phyloP scores from a whole-genome alignment of 2,329 filamentous ascomycete species.

The Ophiocordyceps camponoti-floridani region DNA sequence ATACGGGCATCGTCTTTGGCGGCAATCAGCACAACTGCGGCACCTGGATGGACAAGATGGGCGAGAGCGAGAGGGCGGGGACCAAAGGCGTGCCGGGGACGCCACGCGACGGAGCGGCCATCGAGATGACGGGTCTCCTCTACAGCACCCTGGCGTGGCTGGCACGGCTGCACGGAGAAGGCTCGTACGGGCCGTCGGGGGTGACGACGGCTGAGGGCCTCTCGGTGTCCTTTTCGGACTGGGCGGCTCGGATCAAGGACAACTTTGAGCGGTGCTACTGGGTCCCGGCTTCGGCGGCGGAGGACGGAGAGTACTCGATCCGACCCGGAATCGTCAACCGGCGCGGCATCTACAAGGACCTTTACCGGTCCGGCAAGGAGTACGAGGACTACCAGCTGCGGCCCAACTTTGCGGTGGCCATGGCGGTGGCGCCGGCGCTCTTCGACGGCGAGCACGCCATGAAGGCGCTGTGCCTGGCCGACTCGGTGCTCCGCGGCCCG shows the following conservation, averaged over 20 bases:
- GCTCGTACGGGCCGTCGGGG: slow-evolving; percentile 53
- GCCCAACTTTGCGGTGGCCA: slow-evolving; percentile 85
- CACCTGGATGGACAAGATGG: slow-evolving; percentile 99
- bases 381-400: slow-evolving; percentile 97
- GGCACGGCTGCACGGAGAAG: slow-evolving; percentile 43
- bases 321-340: slow-evolving; percentile 69
- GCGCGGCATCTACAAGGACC: slow-evolving; percentile 92
- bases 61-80: slow-evolving; percentile 79
- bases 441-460: slow-evolving; percentile 69
- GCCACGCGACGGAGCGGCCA: slow-evolving; percentile 85
- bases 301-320: slow-evolving; percentile 65
- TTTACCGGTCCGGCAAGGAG: slow-evolving; percentile 85
- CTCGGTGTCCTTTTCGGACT: slow-evolving; percentile 52
- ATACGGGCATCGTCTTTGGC: slow-evolving; percentile 71
- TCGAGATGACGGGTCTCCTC: slow-evolving; percentile 85
- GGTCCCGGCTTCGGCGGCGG: slow-evolving; percentile 48
- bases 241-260: slow-evolving; percentile 61
- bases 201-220: slow-evolving; percentile 48
- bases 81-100: slow-evolving; percentile 91
- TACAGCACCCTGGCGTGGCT: slow-evolving; percentile 85
- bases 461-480: slow-evolving; percentile 60
- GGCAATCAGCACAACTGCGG: slow-evolving; percentile 91
- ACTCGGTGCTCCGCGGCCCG: slow-evolving; percentile 65
- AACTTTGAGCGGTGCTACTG: slow-evolving; percentile 93
- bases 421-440: slow-evolving; percentile 80